phyloP scores from a whole-genome alignment of 208 protist species.

The Borovskyia barvae region DNA sequence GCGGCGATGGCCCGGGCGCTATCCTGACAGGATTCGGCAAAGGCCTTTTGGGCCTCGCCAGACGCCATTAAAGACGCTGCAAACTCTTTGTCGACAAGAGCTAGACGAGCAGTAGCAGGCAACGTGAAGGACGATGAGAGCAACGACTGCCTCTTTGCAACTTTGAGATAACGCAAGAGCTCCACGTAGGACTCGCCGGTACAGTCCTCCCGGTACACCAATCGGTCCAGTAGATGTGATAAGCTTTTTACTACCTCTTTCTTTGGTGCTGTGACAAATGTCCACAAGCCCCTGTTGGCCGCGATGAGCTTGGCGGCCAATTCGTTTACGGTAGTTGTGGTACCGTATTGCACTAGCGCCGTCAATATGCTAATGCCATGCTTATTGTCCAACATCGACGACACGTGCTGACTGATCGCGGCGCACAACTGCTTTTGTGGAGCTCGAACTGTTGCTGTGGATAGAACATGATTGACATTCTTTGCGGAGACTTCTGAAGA shows the following conservation, averaged over 20 bases:
- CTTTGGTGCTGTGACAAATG: constrained; percentile 22
- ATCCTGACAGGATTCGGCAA: constrained; percentile 19
- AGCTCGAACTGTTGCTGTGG: constrained; percentile 47
- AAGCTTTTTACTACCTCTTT: constrained; percentile 33
- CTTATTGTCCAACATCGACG: constrained; percentile 40
- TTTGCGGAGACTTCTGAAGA: constrained; percentile 49
- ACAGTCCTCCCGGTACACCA: constrained; percentile 79
- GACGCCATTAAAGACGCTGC: constrained; percentile 18
- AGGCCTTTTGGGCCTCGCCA: constrained; percentile 25
- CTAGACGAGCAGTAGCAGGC: constrained; percentile 52
- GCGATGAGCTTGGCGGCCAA: constrained; percentile 30
- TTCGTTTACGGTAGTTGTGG: constrained; percentile 51
- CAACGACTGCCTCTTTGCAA: constrained; percentile 19
- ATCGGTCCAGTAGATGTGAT: constrained; percentile 55
- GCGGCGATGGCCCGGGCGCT: background rate
- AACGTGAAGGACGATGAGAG: constrained; percentile 47
- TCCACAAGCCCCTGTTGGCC: constrained; percentile 34
- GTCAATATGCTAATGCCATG: constrained; percentile 62
- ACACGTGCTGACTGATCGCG: constrained; percentile 43
- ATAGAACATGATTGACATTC: constrained; percentile 76
- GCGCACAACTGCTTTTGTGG: constrained; percentile 72
- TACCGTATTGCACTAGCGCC: constrained; percentile 77
- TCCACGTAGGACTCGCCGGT: constrained; percentile 32
- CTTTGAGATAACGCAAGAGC: constrained; percentile 39
- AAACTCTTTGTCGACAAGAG: constrained; percentile 43